Evolutionary conservation across 495 filamentous ascomycete genomes (phyloP), one percentile per base, ranked within the genome.

Genomic region (Daldinia concentrica): DNA sequence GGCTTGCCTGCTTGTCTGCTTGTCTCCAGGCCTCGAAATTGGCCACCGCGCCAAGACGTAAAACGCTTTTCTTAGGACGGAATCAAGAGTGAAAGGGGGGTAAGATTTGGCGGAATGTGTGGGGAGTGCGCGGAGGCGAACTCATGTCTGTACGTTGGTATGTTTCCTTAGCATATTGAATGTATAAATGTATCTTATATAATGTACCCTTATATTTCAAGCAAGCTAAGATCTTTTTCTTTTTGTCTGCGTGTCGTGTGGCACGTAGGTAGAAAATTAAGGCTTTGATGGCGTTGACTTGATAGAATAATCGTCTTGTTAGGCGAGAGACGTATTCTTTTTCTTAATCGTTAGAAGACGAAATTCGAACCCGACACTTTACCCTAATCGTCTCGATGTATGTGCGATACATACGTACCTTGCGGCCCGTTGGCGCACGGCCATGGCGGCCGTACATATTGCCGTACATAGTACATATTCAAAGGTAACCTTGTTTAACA

Each of bases 61-160:
- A 73, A 62, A 73, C 66, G 66, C 71, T 70, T 68, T 66, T 43
- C 54, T 66, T 55, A 66, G 37, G 66, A 63, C 26, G 58, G 62
- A 61, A 70, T 67, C 27, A 58, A 51, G 34, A 27, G 32, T 12
- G 24, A 62, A 66, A 58, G 62, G 64, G 71, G 62, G 72, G 63
- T 71, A 60, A 68, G 62, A 64, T 74, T 71, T 74, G 54, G 68
- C 66, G 66, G 66, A 69, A 63, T 73, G 72, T 70, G 71, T 71
- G 72, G 71, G 72, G 72, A 71, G 68, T 68, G 45, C 45, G 56
- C 61, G 62, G 68, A 74, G 63, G 55, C 60, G 61, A 68, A 70
- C 55, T 64, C 62, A 64, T 66, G 66, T 70, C 69, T 66, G 71
- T 67, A 58, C 48, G 59, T 67, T 60, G 62, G 66, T 41, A 70